Evolutionary conservation across 2,329 filamentous ascomycete species (phyloP), one percentile per base, ranked within the genome.

Genomic region (Dryadomyces sulphureus): DNA sequence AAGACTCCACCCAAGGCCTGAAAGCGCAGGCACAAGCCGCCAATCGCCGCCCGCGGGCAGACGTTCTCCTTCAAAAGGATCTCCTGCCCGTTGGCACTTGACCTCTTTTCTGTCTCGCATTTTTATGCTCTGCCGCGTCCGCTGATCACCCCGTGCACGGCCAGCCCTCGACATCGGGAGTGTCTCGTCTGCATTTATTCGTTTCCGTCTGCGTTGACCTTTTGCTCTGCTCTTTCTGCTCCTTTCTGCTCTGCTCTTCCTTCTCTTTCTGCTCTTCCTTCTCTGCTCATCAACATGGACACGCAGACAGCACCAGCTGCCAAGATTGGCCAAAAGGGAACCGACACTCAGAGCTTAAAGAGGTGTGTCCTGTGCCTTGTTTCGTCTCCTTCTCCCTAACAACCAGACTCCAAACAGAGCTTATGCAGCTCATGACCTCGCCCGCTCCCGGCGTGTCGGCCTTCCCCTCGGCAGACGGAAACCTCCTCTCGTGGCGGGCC

Each of bases 341-440:
- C 72, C 42, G 82, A 87, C 60, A 73, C 77, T 34, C 80, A 83
- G 59, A 85, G 80, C 62, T 83, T 87, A 50, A 89, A 89, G 67
- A 76, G 84, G 84, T 88, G 65, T 14, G 46, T 42, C 6, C 30
- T 12, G 7, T 19, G 20, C 19, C 12, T 25, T 6, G 38, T 2
- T n/a, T 2, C 2, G 9, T 16, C 32, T 20, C 2, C 7, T 4
- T n/a, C 34, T 38, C 9, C 38, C 34, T n/a, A n/a, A 20, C 7
- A 16, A 1, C 19, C 59, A 96, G 92, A 57, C 74, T 98, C 48
- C 92, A 98, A 66, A 93, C 89, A 42, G 92, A 98, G 66, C 75
- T 98, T 55, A 96, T 98, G 90, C 83, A 92, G 63, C 79, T 98
- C 56, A 96, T 98, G 92, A 89, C 88, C 56, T 89, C 89, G 38